Evolutionary conservation across 1,284 basidiomycete genomes (phyloP).

Genomic region (Cystobasidium slooffiae): DNA sequence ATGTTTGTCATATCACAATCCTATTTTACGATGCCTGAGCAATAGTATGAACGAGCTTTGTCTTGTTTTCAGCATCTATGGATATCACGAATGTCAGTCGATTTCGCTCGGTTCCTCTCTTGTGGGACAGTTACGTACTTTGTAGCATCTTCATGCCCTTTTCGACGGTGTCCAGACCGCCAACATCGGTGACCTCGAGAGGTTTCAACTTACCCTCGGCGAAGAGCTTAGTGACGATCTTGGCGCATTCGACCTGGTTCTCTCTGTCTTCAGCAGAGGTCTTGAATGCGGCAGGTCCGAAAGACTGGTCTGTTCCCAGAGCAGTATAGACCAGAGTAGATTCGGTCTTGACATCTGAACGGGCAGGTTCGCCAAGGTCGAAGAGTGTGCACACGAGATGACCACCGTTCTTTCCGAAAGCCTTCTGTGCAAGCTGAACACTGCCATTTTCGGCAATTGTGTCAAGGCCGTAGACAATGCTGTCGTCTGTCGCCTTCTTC

Average conservation of each 20-base stretch:
- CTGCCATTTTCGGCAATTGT: slow-evolving; percentile 48
- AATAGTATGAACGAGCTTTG: slow-evolving; percentile 35
- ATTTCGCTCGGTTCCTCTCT: not conserved
- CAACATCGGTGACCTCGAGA: slow-evolving; percentile 46
- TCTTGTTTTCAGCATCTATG: slow-evolving; percentile 13
- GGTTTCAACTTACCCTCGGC: slow-evolving; percentile 46
- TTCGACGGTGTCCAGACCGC: slow-evolving; percentile 46
- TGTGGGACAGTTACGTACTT: not conserved
- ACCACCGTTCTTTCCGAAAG: slow-evolving; percentile 38
- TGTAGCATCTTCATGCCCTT: slow-evolving; percentile 49
- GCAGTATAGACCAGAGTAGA: slow-evolving; percentile 43
- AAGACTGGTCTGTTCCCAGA: slow-evolving; percentile 45
- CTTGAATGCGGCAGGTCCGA: slow-evolving; percentile 43
- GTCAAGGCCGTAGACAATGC: slow-evolving; percentile 48
- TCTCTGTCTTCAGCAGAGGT: slow-evolving; percentile 40
- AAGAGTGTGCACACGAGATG: slow-evolving; percentile 48
- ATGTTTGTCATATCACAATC: not conserved
- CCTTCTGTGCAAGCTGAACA: slow-evolving; percentile 38
- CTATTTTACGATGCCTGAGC: not conserved
- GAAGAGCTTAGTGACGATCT: slow-evolving; percentile 44
- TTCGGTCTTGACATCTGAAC: slow-evolving; percentile 34
- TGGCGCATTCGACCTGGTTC: slow-evolving; percentile 35
- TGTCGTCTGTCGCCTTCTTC: slow-evolving; percentile 45
- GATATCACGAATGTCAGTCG: not conserved
- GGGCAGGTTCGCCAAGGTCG: slow-evolving; percentile 43